Base-by-base conservation (phyloP, 441 rosid genomes). In the Croton setiger region DNA sequence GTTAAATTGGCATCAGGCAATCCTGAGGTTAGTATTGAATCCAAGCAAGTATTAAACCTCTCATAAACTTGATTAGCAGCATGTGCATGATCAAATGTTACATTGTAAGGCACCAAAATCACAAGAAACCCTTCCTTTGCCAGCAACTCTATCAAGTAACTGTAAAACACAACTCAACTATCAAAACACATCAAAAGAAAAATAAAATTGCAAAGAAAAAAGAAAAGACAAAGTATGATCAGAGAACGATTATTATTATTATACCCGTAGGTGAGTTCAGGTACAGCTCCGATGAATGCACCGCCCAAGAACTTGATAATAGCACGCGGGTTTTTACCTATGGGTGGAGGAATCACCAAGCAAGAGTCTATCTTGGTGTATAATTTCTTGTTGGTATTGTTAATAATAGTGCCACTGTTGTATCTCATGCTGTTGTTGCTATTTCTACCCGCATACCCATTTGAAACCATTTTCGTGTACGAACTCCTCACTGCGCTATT, bases 211-310 rank as follows among this genome's bases (percentile, higher is more conserved):
- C 52, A 7, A 48, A 4, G 17, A 59, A 43, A 14, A 55, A 39
- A 60, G n/a, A 27, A n/a, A n/a, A n/a, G 31, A 27, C 31, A 45
- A 43, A 45, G 8, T 27, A 3, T 7, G 64, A 61, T 43, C 66
- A 31, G 27, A 11, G n/a, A 61, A 20, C 15, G 52, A 15, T 41
- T 44, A 57, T 54, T 49, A 67, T 70, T 56, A 27, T 27, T 27
- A 27, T 27, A 89, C 98, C 97, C 66, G 82, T 94, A 91, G 63
- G 97, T 86, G 75, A 87, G 90, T 75, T 94, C 96, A 47, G 98
- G 97, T 11, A 89, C 86, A 76, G 97, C 95, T 74, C 97, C 97
- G 13, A 94, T 62, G 82, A 94, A 94, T 52, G 97, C 96, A 36
- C 96, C 93, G 4, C 96, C 98, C 41, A 91, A 72, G 86, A 94